phyloP scores from a whole-genome alignment of 2,329 filamentous ascomycete species.

The Colletotrichum paranaense region DNA sequence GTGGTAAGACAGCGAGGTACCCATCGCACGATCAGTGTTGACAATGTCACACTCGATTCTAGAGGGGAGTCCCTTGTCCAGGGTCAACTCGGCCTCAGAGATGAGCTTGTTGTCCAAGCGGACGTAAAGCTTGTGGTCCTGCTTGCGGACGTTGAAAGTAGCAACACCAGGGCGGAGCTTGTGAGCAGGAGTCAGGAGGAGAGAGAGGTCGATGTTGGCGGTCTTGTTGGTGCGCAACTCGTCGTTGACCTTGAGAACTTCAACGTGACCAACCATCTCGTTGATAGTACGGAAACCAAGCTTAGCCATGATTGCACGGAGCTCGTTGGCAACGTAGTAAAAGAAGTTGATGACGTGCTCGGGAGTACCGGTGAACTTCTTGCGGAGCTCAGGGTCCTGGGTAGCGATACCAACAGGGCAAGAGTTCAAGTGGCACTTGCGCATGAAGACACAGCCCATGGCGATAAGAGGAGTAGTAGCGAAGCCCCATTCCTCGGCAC shows the following conservation, averaged over 20 bases:
- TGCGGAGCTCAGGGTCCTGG: conserved; percentile 91
- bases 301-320: conserved; percentile 96
- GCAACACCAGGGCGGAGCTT: conserved; percentile 93
- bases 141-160: conserved; percentile 97
- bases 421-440: conserved; percentile 81
- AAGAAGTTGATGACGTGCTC: conserved; percentile 99
- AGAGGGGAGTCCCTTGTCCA: conserved; percentile 93
- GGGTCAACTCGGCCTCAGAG: conserved; percentile 90
- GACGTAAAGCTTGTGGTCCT: conserved; percentile 93
- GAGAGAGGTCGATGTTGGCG: conserved; percentile 89
- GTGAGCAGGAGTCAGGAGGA: conserved; percentile 95
- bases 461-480: conserved; percentile 94
- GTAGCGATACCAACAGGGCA: conserved; percentile 95
- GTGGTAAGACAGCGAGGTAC: conserved; percentile 94
- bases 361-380: conserved; percentile 93
- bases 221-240: conserved; percentile 91
- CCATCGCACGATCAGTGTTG: conserved; percentile 95
- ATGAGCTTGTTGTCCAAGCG: conserved; percentile 98
- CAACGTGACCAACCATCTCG: conserved; percentile 95
- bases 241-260: conserved; percentile 86
- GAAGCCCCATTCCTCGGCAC: conserved; percentile 98
- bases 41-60: conserved; percentile 96
- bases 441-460: conserved; percentile 97
- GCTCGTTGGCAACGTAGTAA: conserved; percentile 96
- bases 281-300: conserved; percentile 95